Conservation (phyloP, 129 eudicot species). For the Calendula officinalis region DNA sequence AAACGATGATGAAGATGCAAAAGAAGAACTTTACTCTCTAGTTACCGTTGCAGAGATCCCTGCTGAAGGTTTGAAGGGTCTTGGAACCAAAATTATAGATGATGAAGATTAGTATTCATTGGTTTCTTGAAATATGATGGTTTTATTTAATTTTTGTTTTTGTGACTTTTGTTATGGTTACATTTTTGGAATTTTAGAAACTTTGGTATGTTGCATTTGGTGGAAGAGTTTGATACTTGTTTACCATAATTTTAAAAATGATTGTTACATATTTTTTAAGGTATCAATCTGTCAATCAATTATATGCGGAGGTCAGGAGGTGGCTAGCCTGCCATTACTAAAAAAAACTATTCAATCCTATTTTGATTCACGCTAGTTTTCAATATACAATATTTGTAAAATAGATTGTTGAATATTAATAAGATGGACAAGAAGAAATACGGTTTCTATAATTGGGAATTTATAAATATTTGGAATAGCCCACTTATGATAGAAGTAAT, state of each 20-base stretch:
- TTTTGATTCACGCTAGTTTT: too few species aligned
- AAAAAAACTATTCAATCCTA: too few species aligned
- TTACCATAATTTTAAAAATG: neutral
- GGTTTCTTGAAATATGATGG: constrained; percentile 14
- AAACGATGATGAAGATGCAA: constrained; percentile 73
- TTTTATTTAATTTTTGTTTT: constrained; percentile 14
- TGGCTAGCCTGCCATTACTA: too few species aligned
- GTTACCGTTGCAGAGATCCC: constrained; percentile 73
- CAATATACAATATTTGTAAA: too few species aligned
- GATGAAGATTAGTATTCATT: constrained; percentile 46
- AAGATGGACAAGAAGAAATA: too few species aligned
- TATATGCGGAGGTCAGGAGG: too few species aligned
- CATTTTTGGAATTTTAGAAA: constrained; percentile 20
- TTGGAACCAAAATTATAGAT: constrained; percentile 61
- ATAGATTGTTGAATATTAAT: too few species aligned
- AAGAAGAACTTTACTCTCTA: constrained; percentile 72
- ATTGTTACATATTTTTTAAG: too few species aligned
- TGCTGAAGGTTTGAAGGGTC: constrained; percentile 60
- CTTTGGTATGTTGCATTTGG: constrained; percentile 1
- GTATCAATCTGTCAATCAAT: too few species aligned
- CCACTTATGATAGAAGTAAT: too few species aligned
- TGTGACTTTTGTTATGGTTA: constrained; percentile 17
- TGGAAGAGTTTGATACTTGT: constrained; percentile 18
- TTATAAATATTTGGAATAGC: too few species aligned
- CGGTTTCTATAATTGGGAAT: too few species aligned